phyloP scores from a whole-genome alignment of 73 alveolate species.

The Paramecium tetraurelia region DNA sequence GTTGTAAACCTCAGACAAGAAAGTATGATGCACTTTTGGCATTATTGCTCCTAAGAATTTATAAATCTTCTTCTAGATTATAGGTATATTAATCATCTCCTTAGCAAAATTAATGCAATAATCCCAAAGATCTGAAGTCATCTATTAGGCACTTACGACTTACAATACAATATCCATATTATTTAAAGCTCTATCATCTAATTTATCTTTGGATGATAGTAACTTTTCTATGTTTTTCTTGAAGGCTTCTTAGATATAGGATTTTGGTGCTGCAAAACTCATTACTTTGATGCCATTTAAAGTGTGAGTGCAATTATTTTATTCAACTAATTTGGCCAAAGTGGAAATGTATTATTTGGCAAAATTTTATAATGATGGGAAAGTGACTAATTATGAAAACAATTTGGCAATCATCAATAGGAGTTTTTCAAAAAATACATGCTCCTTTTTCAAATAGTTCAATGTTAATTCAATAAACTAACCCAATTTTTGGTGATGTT shows the following conservation, averaged over 20 bases:
- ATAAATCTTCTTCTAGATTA: constrained; percentile 42
- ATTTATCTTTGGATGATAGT: not conserved
- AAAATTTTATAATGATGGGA: not conserved
- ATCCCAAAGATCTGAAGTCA: constrained; percentile 52
- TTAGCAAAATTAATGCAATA: constrained; percentile 37
- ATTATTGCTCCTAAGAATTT: constrained; percentile 33
- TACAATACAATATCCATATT: constrained; percentile 50
- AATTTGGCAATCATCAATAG: constrained; percentile 18
- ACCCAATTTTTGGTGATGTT: not conserved
- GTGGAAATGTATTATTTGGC: not conserved
- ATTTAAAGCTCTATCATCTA: constrained; percentile 1
- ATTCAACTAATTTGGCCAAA: constrained; percentile 1
- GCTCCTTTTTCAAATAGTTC: not conserved
- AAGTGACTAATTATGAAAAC: not conserved
- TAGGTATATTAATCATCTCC: constrained; percentile 24
- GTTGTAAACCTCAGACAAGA: constrained; percentile 36
- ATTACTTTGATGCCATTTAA: constrained; percentile 12
- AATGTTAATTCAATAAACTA: not conserved
- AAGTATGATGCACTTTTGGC: constrained; percentile 50
- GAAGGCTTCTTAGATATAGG: not conserved
- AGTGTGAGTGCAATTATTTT: not conserved
- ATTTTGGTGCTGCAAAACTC: constrained; percentile 2
- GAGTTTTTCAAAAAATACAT: not conserved
- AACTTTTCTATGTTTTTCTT: not conserved
- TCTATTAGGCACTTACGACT: constrained; percentile 17